Evolutionary conservation across 805 yeast genomes (phyloP).

Genomic region (Maudiozyma bulderi): DNA sequence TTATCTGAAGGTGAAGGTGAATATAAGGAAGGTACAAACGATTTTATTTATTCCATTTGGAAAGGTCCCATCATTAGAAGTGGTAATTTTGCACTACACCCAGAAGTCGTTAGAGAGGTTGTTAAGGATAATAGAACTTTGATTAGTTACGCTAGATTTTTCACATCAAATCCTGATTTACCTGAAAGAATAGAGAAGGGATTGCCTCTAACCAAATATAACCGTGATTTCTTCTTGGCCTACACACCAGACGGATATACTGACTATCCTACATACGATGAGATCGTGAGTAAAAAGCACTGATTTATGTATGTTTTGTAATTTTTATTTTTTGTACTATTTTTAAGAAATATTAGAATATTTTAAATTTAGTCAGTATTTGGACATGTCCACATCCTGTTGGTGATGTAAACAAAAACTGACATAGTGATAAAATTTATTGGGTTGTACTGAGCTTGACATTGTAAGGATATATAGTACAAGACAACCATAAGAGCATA

Average conservation of each 20-base stretch:
- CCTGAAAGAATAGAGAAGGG: conserved; percentile 34
- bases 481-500: no score
- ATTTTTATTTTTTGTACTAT: neutral
- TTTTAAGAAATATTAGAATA: no score
- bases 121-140: conserved; percentile 35
- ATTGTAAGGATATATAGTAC: no score
- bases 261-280: conserved; percentile 31
- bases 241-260: conserved; percentile 31
- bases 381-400: no score
- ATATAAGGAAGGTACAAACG: conserved; percentile 25
- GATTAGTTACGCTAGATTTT: conserved; percentile 37
- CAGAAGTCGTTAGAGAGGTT: conserved; percentile 22
- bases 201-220: conserved; percentile 33
- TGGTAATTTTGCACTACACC: conserved; percentile 26
- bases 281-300: conserved; percentile 5
- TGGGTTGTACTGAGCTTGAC: no score
- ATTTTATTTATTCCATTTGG: conserved; percentile 35
- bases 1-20: conserved; percentile 16
- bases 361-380: no score
- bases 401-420: no score
- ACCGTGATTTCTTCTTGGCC: conserved; percentile 39
- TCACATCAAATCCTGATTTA: conserved; percentile 46
- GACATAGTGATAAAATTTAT: no score
- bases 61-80: conserved; percentile 35
- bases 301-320: neutral